A percentile compares a stretch with the other conserved stretches of the same genome.
phyloP scores from a whole-genome alignment of 2,329 filamentous ascomycete genomes.

The Whalleya microplaca region DNA sequence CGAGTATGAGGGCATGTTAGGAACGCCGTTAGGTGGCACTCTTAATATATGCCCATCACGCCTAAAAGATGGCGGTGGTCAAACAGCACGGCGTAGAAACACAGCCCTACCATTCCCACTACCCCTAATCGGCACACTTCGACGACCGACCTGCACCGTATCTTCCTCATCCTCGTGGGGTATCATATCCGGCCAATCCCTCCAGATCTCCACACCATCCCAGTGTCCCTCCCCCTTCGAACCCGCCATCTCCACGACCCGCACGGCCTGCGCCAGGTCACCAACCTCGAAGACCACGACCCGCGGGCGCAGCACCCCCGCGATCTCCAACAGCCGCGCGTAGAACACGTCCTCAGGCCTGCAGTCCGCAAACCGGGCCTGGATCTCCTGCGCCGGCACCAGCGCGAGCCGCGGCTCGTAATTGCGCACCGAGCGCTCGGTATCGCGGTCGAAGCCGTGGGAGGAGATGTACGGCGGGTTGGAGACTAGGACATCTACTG shows the following conservation, averaged over 20 bases:
- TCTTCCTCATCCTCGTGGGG: conserved; percentile 34
- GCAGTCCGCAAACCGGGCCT: conserved; percentile 2
- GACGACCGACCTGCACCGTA: conserved; percentile 27
- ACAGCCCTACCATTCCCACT: conserved; percentile 54
- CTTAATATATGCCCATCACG: too few relatives aligned
- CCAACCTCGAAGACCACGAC: conserved; percentile 73
- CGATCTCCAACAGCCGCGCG: conserved; percentile 62
- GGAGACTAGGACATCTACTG: conserved; percentile 72
- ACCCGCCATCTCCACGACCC: conserved; percentile 59
- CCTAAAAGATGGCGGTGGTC: neutral
- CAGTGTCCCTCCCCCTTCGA: conserved; percentile 35
- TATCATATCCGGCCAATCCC: conserved; percentile 62
- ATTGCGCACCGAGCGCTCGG: conserved; percentile 73
- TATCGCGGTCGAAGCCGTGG: conserved; percentile 62
- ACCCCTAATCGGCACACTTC: conserved; percentile 46
- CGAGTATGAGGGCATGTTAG: too few relatives aligned
- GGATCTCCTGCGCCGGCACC: conserved; percentile 48
- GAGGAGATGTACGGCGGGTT: conserved; percentile 92
- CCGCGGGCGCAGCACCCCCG: conserved; percentile 51
- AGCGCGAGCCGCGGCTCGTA: conserved; percentile 83
- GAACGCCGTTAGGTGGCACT: too few relatives aligned
- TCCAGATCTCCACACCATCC: conserved; percentile 67
- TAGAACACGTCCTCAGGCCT: conserved; percentile 66
- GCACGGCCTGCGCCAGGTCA: conserved; percentile 66
- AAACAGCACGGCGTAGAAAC: conserved; percentile 29